Evolutionary conservation across 306 rosid species (phyloP).

Genomic region (Dalbergia oliveri): DNA sequence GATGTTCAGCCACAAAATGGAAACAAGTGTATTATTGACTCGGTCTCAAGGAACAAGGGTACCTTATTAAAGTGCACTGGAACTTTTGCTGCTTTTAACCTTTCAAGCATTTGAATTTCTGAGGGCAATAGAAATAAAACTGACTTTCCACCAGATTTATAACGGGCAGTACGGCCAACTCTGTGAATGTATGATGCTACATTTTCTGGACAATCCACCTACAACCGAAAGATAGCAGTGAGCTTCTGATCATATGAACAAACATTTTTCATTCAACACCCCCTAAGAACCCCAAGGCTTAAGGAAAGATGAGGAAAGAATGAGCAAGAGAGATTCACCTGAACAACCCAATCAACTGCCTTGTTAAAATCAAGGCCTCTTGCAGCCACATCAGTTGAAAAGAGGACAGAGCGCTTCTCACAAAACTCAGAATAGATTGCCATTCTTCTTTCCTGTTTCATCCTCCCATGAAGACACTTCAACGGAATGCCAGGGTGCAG

Average conservation of each 20-base stretch:
- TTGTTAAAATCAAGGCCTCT: conserved; percentile 97
- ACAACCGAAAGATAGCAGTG: conserved; percentile 35
- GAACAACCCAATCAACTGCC: conserved; percentile 98
- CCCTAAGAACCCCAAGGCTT: not conserved
- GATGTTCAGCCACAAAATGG: conserved; percentile 25
- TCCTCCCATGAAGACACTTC: conserved; percentile 91
- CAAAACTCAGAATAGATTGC: conserved; percentile 78
- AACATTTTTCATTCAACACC: conserved; percentile 11
- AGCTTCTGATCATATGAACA: conserved; percentile 30
- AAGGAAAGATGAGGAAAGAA: conserved; percentile 21
- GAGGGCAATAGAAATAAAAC: conserved; percentile 85
- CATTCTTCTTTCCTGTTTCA: conserved; percentile 87
- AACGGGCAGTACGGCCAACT: conserved; percentile 98
- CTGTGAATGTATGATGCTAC: conserved; percentile 90
- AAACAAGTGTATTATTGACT: not conserved
- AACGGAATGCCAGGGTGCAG: conserved; percentile 91
- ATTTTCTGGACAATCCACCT: conserved; percentile 96
- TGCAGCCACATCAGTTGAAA: conserved; percentile 89
- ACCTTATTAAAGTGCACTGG: conserved; percentile 82
- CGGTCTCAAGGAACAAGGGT: conserved; percentile 23
- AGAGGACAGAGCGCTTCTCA: conserved; percentile 83
- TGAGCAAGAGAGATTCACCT: conserved; percentile 61
- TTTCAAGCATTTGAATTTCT: conserved; percentile 83
- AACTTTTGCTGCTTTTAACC: conserved; percentile 72
- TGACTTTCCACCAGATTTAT: conserved; percentile 78